Evolutionary conservation across 192 early-diverging fungal species (phyloP), one percentile per base, ranked within the genome.

Genomic region (Globomyces pollinis-pini): DNA sequence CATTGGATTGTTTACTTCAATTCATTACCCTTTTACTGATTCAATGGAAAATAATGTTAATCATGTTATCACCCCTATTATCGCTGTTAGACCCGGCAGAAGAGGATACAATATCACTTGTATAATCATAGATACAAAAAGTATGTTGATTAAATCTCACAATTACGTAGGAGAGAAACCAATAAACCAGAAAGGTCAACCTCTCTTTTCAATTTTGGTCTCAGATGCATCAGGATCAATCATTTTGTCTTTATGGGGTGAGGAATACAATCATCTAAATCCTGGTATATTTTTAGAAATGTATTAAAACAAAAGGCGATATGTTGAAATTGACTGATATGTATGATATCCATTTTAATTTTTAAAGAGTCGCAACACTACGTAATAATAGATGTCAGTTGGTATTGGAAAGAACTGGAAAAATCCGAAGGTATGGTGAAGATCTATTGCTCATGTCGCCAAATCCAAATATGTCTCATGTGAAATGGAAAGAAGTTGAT

Each of bases 81-180:
- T 20, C 3, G 44, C 23, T 12, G 23, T 47, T 7, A 5, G 44
- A 47, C 44, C 44, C 8, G 44, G 23, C 2, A 47, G 44, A 26
- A 47, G 28, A 47, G 44, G 44, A 47, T 47, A 28, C 6, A 47
- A 47, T 47, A 26, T 47, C 23, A 47, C 44, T 4, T 47, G 44
- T 47, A 47, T 47, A 26, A 26, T 47, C 9, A 47, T 47, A 6
- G 44, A 47, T 26, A 47, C 23, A n/a, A 47, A 47, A 26, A 20
- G 44, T 47, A 47, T 26, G n/a, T n/a, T n/a, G n/a, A n/a, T n/a
- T n/a, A n/a, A n/a, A n/a, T n/a, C 12, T 7, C 6, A 12, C 23
- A 47, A 47, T 47, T 28, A 47, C 44, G 28, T 47, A 47, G 44
- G 44, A 12, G 44, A 47, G 28, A 9, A 28, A 15, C 23, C 44